A percentile compares a stretch with the other conserved stretches of the same genome.
Evolutionary conservation across 139 green algal species (phyloP).

Genomic region (Chlamydomonas incerta): DNA sequence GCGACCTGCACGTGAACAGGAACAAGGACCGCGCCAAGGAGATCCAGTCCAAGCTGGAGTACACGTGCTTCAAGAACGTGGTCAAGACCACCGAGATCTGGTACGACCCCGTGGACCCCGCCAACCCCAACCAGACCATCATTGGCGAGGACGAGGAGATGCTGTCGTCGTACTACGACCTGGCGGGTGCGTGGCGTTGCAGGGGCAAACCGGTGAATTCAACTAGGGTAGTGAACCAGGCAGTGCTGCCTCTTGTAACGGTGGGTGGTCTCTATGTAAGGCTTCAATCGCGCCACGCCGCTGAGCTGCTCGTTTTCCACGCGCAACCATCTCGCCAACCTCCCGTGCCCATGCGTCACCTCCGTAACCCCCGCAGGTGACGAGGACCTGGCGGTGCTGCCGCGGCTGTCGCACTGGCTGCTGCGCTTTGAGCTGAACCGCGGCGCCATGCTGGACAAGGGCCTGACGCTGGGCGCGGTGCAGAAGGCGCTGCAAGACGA

Average conservation of each 20-base stretch:
- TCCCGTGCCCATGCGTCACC: too few species aligned
- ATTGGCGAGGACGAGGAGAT: constrained; percentile 93
- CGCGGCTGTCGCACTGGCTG: constrained; percentile 92
- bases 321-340: too few species aligned
- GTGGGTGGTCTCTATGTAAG: too few species aligned
- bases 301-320: too few species aligned
- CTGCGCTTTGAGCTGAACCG: constrained; percentile 95
- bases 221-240: too few species aligned
- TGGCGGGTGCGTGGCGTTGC: constrained; percentile 66
- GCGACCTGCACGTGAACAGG: too few species aligned
- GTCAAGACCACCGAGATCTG: constrained; percentile 45
- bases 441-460: constrained; percentile 60
- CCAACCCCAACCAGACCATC: constrained; percentile 74
- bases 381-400: constrained; percentile 80
- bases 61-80: constrained; percentile 90
- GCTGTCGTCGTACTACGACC: constrained; percentile 89
- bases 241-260: too few species aligned
- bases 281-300: too few species aligned
- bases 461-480: constrained; percentile 18
- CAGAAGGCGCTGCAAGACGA: constrained; percentile 81
- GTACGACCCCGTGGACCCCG: constrained; percentile 67
- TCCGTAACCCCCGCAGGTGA: constrained; percentile 68
- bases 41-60: constrained; percentile 95
- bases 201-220: too few species aligned
- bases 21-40: constrained; percentile 86